Evolutionary conservation across 371 early-diverging fungal genomes (phyloP).

Genomic region (Syncephalastrum sp.): DNA sequence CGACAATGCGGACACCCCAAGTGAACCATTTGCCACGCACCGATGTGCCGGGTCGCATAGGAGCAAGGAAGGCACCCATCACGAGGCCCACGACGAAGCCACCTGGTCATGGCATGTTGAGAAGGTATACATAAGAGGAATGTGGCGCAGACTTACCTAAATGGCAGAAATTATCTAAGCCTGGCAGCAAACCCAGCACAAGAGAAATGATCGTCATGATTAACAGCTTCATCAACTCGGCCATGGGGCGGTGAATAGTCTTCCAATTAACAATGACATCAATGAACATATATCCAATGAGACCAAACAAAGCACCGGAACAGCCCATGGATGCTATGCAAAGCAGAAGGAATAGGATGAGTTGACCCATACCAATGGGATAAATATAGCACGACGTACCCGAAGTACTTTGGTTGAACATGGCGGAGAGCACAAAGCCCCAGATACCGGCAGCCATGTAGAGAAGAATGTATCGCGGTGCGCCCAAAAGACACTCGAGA

Average conservation of each 20-base stretch:
- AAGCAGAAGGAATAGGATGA: not conserved
- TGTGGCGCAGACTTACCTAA: constrained; percentile 42
- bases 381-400: constrained; percentile 24
- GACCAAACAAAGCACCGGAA: constrained; percentile 82
- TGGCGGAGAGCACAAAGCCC: constrained; percentile 82
- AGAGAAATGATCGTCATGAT: constrained; percentile 63
- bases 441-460: constrained; percentile 78
- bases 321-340: constrained; percentile 71
- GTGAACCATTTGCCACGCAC: constrained; percentile 36
- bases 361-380: not conserved
- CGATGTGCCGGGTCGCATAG: constrained; percentile 32
- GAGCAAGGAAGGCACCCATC: constrained; percentile 47
- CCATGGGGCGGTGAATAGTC: constrained; percentile 59
- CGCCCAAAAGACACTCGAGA: constrained; percentile 76
- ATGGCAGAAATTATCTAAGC: constrained; percentile 79
- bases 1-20: constrained; percentile 35
- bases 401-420: constrained; percentile 52
- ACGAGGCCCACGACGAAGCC: constrained; percentile 54
- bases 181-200: constrained; percentile 70
- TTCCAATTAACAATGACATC: constrained; percentile 84
- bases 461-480: constrained; percentile 69
- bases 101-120: constrained; percentile 40
- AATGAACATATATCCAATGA: constrained; percentile 78
- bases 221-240: constrained; percentile 70
- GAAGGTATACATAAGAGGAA: not conserved